Base-by-base conservation (phyloP, 805 yeast species). In the Priceomyces carsonii region DNA sequence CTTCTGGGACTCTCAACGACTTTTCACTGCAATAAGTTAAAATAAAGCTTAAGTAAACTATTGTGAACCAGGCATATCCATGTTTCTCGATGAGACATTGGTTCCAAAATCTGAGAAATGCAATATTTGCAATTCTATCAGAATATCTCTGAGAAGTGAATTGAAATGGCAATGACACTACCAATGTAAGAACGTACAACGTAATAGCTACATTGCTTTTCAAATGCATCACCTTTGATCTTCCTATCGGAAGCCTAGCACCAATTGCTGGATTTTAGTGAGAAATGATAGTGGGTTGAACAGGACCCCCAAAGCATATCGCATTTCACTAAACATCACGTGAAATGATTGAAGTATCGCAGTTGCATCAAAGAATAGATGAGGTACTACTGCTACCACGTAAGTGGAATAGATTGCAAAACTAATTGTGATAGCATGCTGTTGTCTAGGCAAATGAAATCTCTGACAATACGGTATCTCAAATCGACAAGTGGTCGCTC, bases 51-150 rank as follows among this genome's bases (percentile, higher is more conserved):
- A 44, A 43, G 30, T 44, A 53, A 6, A 33, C 49, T 2, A 50
- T 10, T 3, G 60, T 46, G 32, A 63, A 60, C 59, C 61, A 56
- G 2, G 52, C n/a, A 29, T 53, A 58, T 6, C 69, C 69, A 32
- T 40, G 53, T 15, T 45, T 45, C 27, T 48, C 42, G 3, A 63
- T 52, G 28, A 63, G 47, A 14, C 45, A 22, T 5, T 40, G 38
- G 39, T 63, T 55, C 29, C 53, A 18, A 25, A 25, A 33, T n/a
- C 40, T 26, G 4, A 49, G 35, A 10, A 50, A 17, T 10, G 21
- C 8, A 33, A 34, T 45, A 15, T 40, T 18, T 10, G 47, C 21
- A 7, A 62, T 39, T 4, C 16, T 3, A 3, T 35, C 29, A 6
- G 38, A 33, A 34, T 47, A 51, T 8, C 33, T 31, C 7, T 35